Conservation (phyloP, 106 monocot species). For the Hemerocallis citrina region DNA sequence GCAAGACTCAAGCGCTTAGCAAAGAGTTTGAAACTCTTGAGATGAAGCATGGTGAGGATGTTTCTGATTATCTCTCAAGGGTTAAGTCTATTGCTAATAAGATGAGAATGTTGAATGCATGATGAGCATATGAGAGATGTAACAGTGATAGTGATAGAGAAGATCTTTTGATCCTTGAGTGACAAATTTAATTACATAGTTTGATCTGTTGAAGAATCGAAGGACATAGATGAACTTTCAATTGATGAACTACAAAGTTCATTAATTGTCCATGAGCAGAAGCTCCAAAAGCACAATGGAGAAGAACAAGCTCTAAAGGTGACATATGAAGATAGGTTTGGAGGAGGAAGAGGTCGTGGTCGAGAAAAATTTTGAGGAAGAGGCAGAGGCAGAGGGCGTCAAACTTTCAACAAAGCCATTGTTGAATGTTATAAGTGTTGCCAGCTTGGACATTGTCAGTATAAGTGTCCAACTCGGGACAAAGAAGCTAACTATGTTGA, state of each 20-base stretch:
- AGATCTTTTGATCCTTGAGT: not conserved
- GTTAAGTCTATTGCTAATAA: too few species aligned
- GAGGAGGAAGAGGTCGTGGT: not conserved
- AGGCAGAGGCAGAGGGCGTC: not conserved
- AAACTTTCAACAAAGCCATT: not conserved
- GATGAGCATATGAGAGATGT: too few species aligned
- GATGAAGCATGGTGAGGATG: too few species aligned
- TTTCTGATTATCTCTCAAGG: too few species aligned
- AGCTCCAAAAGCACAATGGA: not conserved
- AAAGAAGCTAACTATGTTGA: not conserved
- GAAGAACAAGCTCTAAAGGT: not conserved
- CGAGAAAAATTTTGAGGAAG: not conserved
- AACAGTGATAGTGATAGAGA: not conserved
- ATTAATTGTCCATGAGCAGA: not conserved
- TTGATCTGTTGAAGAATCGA: not conserved
- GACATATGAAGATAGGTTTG: not conserved
- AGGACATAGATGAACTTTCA: not conserved
- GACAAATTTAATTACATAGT: not conserved
- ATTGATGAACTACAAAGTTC: not conserved
- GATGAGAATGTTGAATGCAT: too few species aligned
- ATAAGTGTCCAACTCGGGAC: not conserved
- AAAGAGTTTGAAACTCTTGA: too few species aligned
- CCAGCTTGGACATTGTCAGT: not conserved
- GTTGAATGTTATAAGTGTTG: not conserved
- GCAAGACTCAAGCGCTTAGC: too few species aligned